phyloP scores from a whole-genome alignment of 345 rosid species.

The Carallia pectinifolia region DNA sequence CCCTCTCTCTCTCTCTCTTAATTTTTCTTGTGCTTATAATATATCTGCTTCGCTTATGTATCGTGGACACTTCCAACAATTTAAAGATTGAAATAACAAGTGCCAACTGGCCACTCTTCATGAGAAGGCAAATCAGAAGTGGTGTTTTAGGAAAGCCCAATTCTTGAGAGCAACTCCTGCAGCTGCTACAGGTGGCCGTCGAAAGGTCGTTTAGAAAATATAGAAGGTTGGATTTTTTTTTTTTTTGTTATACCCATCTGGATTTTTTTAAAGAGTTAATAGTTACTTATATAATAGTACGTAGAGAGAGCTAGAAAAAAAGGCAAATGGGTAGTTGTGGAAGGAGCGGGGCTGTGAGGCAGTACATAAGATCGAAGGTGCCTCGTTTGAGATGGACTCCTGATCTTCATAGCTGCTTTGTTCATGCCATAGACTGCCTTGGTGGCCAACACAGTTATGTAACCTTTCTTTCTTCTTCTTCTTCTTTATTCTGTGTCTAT shows the following conservation, averaged over 20 bases:
- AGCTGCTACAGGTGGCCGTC: too few relatives aligned
- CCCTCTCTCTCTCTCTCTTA: neutral
- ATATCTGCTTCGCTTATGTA: neutral
- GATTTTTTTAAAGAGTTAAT: slow-evolving; percentile 7
- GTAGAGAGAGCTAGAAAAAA: neutral
- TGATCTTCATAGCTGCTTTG: slow-evolving; percentile 87
- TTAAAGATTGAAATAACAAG: too few relatives aligned
- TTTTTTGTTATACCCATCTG: neutral
- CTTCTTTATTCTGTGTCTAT: too few relatives aligned
- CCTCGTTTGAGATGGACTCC: slow-evolving; percentile 98
- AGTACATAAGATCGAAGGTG: slow-evolving; percentile 81
- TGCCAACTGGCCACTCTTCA: neutral
- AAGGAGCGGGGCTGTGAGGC: slow-evolving; percentile 79
- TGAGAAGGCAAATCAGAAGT: neutral
- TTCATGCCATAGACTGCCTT: slow-evolving; percentile 81
- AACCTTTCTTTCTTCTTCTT: neutral
- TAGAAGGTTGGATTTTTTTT: too few relatives aligned
- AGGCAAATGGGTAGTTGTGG: slow-evolving; percentile 63
- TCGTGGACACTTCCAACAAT: neutral
- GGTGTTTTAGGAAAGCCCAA: neutral
- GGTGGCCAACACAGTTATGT: slow-evolving; percentile 84
- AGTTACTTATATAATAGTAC: too few relatives aligned
- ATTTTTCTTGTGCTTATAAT: neutral
- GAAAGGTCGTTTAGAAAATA: too few relatives aligned
- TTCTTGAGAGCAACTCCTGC: too few relatives aligned